Conservation (phyloP, 768 basidiomycete genomes). For the Suillus decipiens region DNA sequence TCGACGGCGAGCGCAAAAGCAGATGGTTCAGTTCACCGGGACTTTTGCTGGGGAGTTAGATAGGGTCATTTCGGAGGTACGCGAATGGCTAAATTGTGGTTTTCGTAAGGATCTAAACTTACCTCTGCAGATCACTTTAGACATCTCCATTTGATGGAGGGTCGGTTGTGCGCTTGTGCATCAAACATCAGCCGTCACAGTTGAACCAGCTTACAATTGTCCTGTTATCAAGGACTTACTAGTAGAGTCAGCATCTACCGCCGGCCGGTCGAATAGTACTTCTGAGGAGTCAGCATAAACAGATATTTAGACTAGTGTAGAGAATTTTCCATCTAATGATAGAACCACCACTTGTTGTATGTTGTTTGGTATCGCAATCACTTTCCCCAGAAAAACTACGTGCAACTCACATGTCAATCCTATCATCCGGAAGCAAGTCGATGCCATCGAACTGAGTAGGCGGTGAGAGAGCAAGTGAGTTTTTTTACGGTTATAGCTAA, state of each 20-base stretch:
- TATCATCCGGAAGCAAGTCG: background rate
- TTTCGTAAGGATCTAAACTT: background rate
- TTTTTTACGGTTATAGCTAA: background rate
- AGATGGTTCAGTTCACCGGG: slow-evolving; percentile 25
- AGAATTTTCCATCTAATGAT: background rate
- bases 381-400: background rate
- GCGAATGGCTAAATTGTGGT: slow-evolving; percentile 4
- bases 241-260: background rate
- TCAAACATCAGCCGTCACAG: background rate
- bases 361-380: background rate
- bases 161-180: background rate
- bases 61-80: slow-evolving; percentile 21
- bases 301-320: background rate
- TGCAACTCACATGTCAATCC: background rate
- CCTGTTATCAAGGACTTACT: background rate
- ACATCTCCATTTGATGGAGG: background rate
- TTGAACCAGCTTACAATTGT: background rate
- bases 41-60: slow-evolving; percentile 27
- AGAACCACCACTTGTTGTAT: background rate
- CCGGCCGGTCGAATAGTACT: background rate
- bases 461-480: background rate
- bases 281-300: background rate
- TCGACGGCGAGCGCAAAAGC: slow-evolving; percentile 17
- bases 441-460: background rate
- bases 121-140: background rate